Evolutionary conservation across 352 stramenopile genomes (phyloP), one percentile per base, ranked within the genome.

Genomic region (Pythium dissotocum): DNA sequence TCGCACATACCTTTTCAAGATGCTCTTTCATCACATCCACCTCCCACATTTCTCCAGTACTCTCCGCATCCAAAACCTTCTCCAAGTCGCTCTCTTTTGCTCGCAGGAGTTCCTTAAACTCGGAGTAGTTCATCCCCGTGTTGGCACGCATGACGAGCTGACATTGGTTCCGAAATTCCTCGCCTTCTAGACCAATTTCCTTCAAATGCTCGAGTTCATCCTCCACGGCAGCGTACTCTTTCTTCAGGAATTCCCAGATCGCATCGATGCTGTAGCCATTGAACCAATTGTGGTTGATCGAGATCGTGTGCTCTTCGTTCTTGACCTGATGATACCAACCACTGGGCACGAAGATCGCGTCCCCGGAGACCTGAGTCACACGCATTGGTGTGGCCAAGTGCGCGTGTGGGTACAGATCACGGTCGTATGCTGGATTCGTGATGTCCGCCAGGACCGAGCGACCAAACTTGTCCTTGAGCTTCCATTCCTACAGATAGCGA

Each of bases 231-330:
- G 63, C 65, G 33, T 87, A 79, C 46, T 95, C 85, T 3, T 35
- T 56, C 56, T 88, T 78, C n/a, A 95, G 82, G 65, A 93, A 95
- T 4, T 21, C 4, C 88, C 86, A 94, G 18, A 95, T 61, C 26
- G 83, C 65, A 13, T 33, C 49, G 18, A 94, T 54, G 44, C 86
- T 94, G 71, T 86, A 95, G 44, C 82, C 87, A 58, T 97, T 99
- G 67, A 99, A 97, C 97, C 97, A 99, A 77, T 99, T 99, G 74
- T 98, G 95, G 83, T 99, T 99, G 72, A 99, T 97, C 1, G 93
- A 98, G 52, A 99, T 87, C 18, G 94, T 98, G 71, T 96, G 82
- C 36, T 93, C 78, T 13, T 97, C 46, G 72, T 99, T 99, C 28
- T 82, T 78, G 8, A 99, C 97, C 66, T 98, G 79, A 67, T 99